Conservation (phyloP, 2,329 filamentous ascomycete genomes). For the Colletotrichum gloeosporioides region DNA sequence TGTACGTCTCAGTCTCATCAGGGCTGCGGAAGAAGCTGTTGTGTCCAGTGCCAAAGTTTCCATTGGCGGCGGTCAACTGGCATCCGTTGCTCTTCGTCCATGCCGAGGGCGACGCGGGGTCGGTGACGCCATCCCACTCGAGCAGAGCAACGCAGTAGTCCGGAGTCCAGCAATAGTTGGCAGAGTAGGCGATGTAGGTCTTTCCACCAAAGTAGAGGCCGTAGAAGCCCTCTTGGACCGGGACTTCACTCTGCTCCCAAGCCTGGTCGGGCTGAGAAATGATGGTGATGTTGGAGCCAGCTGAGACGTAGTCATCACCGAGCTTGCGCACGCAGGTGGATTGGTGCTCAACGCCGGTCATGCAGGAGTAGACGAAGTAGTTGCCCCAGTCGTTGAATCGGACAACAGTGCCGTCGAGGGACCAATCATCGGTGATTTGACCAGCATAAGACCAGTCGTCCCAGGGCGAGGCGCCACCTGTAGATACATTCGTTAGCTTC, state of each 20-base stretch:
- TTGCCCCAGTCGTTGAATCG: slow-evolving; percentile 49
- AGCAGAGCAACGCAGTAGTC: slow-evolving; percentile 59
- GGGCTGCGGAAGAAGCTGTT: slow-evolving; percentile 65
- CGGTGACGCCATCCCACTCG: slow-evolving; percentile 54
- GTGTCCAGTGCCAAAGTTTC: slow-evolving; percentile 62
- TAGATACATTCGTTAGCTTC: neutral
- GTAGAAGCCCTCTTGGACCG: slow-evolving; percentile 61
- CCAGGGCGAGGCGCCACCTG: slow-evolving; percentile 57
- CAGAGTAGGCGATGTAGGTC: slow-evolving; percentile 59
- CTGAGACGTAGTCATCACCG: slow-evolving; percentile 43
- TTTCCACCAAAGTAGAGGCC: slow-evolving; percentile 58
- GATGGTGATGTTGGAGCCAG: slow-evolving; percentile 48
- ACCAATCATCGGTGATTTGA: slow-evolving; percentile 52
- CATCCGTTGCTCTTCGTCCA: slow-evolving; percentile 59
- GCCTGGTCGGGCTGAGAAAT: slow-evolving; percentile 55
- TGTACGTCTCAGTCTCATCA: slow-evolving; percentile 59
- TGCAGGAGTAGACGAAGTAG: slow-evolving; percentile 62
- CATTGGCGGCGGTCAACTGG: slow-evolving; percentile 57
- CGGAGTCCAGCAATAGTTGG: slow-evolving; percentile 61
- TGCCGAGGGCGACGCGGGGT: slow-evolving; percentile 46
- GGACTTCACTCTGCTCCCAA: slow-evolving; percentile 54
- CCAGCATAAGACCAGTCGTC: slow-evolving; percentile 55
- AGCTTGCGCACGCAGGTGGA: slow-evolving; percentile 44
- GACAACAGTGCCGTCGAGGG: slow-evolving; percentile 59
- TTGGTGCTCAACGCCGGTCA: slow-evolving; percentile 43